Evolutionary conservation across 495 filamentous ascomycete species (phyloP).

Genomic region (Daldinia bambusicola): DNA sequence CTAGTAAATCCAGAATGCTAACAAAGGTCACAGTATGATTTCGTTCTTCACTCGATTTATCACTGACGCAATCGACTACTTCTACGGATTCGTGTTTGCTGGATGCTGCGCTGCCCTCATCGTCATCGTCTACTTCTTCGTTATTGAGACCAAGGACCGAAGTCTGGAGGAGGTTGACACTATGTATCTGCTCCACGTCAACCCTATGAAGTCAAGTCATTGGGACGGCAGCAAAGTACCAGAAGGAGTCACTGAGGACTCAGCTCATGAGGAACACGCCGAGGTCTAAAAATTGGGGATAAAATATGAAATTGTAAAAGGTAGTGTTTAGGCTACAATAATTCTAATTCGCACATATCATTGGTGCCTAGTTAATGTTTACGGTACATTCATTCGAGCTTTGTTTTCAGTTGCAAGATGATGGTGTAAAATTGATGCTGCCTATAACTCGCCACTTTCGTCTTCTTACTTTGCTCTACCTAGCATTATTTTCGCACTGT

Average conservation of each 20-base stretch:
- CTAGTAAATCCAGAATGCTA: constrained; percentile 60
- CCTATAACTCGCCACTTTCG: too few species aligned
- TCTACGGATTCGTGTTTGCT: constrained; percentile 87
- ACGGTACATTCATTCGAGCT: not conserved
- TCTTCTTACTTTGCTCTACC: not conserved
- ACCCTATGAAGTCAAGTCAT: constrained; percentile 70
- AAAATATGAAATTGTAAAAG: constrained; percentile 22
- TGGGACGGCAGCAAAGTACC: constrained; percentile 55
- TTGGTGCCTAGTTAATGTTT: not conserved
- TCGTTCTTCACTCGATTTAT: constrained; percentile 87
- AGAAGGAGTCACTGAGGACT: constrained; percentile 26
- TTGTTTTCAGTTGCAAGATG: not conserved
- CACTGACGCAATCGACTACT: constrained; percentile 76
- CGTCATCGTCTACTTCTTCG: constrained; percentile 81
- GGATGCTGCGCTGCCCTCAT: constrained; percentile 74
- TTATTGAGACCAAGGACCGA: constrained; percentile 67
- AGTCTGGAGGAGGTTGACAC: constrained; percentile 74
- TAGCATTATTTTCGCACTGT: not conserved
- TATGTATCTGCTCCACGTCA: constrained; percentile 80
- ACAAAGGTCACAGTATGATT: constrained; percentile 56
- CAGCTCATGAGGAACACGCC: constrained; percentile 32
- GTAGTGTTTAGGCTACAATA: constrained; percentile 11
- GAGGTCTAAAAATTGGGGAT: constrained; percentile 11
- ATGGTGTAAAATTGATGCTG: too few species aligned
- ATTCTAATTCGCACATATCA: constrained; percentile 14